Base-by-base conservation (phyloP, 2,329 filamentous ascomycete genomes). In the Colletotrichum higginsianum region DNA sequence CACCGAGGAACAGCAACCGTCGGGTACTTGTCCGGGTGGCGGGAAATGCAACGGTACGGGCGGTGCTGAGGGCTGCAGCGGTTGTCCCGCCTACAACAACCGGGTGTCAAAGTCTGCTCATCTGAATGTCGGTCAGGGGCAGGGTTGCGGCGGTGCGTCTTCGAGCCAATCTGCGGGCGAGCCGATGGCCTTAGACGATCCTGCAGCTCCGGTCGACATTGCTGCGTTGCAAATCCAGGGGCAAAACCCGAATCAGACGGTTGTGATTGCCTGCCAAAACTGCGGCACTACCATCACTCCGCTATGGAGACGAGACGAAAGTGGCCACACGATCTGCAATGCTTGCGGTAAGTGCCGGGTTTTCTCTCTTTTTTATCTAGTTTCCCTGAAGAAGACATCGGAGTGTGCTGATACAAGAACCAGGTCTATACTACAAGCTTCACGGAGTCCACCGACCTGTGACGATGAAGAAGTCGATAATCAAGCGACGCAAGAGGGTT, bases 391-490 rank as follows among this genome's bases (percentile, higher is more conserved):
- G 46, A 65, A 53, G 30, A 66, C 49, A 23, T 30, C n/a, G 38
- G 58, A 55, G 53, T 71, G 53, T 71, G 56, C 61, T 74, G 56
- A 63, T 72, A 75, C 65, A 75, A 38, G 9, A 38, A 35, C 4
- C 75, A 98, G 95, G 96, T 5, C 85, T 99, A 3, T 99, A 99
- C 81, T 95, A 97, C 84, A 98, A 98, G 82, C 90, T 99, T 3
- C 96, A 99, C 80, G 95, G 95, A 66, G 91, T 95, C 40, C 96
- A 98, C 81, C 90, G 96, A 52, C 96, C 96, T 0, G 94, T 96
- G 6, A 94, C 94, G n/a, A 98, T 99, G 96, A 99, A 98, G 83
- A 98, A 98, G 82, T 93, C 94, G 3, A 93, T 97, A 35, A 99
- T 99, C 81, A 98, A 99, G 83, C 90, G 96, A 73, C 89, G 96